These are phyloP conservation scores for Hypoxylon sp. DNA, from an alignment of 2,329 filamentous ascomycete genomes.

Conservation along the genomic window DNA sequence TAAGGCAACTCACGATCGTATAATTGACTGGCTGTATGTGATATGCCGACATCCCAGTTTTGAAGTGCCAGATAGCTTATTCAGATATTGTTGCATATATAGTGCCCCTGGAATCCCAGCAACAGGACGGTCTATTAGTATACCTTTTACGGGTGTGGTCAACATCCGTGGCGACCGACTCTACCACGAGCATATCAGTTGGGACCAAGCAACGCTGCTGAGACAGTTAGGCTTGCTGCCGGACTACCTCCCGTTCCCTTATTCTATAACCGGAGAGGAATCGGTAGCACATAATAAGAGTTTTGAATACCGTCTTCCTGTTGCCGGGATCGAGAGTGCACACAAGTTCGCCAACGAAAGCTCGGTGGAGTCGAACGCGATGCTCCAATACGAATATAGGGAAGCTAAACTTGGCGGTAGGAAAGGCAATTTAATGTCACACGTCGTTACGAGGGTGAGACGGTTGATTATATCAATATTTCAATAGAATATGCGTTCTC, in stretches of 20 bases:
- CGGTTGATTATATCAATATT: neutral
- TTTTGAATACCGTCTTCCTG: slow-evolving; percentile 73
- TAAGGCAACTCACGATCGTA: slow-evolving; percentile 72
- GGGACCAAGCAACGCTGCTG: slow-evolving; percentile 76
- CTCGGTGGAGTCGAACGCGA: slow-evolving; percentile 68
- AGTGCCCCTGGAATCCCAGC: slow-evolving; percentile 72
- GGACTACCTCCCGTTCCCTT: slow-evolving; percentile 75
- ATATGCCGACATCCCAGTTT: neutral
- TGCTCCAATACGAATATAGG: slow-evolving; percentile 60
- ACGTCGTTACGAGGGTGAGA: neutral
- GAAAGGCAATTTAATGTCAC: neutral
- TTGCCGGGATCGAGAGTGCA: slow-evolving; percentile 68
- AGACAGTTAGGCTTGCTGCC: slow-evolving; percentile 74
- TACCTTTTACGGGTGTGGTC: slow-evolving; percentile 76
- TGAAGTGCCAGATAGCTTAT: neutral
- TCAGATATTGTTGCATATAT: slow-evolving; percentile 1
- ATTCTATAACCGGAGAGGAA: slow-evolving; percentile 61
- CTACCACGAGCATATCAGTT: slow-evolving; percentile 79
- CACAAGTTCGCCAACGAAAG: slow-evolving; percentile 65
- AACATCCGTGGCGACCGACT: slow-evolving; percentile 77
- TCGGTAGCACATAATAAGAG: slow-evolving; percentile 39
- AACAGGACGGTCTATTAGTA: slow-evolving; percentile 66
- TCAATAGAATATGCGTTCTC: neutral
- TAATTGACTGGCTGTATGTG: slow-evolving; percentile 78
- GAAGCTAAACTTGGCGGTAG: neutral